These are phyloP conservation scores for Flaveria floridana DNA, from an alignment of 140 eudicot genomes.

Conservation along the genomic window DNA sequence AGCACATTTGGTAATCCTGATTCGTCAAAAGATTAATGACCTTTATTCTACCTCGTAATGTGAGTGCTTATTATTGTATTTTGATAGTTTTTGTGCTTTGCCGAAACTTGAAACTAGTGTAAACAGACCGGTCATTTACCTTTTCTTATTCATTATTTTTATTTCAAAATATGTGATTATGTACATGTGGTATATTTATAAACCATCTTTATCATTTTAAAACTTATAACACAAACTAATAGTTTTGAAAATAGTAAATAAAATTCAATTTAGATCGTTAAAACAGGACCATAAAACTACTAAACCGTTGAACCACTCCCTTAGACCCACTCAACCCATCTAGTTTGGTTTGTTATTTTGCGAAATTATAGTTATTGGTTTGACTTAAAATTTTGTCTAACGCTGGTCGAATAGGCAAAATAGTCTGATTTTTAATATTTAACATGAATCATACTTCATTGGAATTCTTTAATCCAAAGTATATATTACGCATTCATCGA, in stretches of 20 bases:
- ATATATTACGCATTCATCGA: too few species aligned
- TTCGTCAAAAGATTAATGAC: background rate
- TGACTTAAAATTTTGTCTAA: too few species aligned
- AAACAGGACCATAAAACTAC: background rate
- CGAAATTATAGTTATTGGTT: background rate
- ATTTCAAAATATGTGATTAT: background rate
- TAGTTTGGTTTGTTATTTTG: background rate
- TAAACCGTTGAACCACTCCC: background rate
- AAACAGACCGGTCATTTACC: background rate
- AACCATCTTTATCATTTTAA: background rate
- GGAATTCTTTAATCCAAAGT: too few species aligned
- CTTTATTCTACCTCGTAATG: background rate
- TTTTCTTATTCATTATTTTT: too few species aligned
- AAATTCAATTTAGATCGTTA: too few species aligned
- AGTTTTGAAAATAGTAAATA: too few species aligned
- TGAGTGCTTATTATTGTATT: background rate
- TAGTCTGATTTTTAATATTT: too few species aligned
- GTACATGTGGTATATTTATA: background rate
- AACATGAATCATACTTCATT: too few species aligned
- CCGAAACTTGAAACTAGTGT: background rate
- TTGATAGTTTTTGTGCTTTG: background rate
- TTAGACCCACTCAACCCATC: background rate
- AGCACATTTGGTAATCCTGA: background rate
- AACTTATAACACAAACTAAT: too few species aligned
- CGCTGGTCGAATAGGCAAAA: too few species aligned